These are phyloP conservation scores for Mycena capillaripes DNA, from an alignment of 768 basidiomycete species.

Conservation along the genomic window DNA sequence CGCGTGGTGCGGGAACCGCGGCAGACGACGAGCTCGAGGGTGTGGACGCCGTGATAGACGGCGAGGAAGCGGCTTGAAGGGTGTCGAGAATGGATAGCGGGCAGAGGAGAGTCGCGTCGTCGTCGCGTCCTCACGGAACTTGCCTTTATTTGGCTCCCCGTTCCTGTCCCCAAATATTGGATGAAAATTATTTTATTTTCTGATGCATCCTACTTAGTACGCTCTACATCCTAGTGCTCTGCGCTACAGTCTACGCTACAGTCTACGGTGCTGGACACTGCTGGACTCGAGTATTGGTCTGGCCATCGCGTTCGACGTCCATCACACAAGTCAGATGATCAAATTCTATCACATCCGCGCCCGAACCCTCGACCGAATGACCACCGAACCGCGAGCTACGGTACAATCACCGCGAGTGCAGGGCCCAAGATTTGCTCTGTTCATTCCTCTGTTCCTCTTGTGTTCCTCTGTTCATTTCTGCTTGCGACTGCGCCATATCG, in stretches of 20 bases:
- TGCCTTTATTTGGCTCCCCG: background rate
- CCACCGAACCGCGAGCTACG: too few relatives aligned
- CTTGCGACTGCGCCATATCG: background rate
- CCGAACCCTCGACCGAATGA: too few relatives aligned
- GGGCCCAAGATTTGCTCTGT: background rate
- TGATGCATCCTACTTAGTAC: too few relatives aligned
- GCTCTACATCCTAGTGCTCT: too few relatives aligned
- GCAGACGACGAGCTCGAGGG: background rate
- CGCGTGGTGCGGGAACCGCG: conserved; percentile 41
- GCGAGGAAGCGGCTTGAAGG: background rate
- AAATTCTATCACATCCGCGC: too few relatives aligned
- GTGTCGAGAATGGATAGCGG: too few relatives aligned
- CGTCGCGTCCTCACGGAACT: background rate
- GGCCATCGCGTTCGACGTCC: background rate
- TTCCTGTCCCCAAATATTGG: background rate
- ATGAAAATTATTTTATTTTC: too few relatives aligned
- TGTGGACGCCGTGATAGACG: background rate
- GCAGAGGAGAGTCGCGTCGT: background rate
- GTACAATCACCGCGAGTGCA: too few relatives aligned
- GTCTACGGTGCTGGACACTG: background rate
- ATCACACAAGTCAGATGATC: conserved; percentile 1
- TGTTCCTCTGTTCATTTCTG: too few relatives aligned
- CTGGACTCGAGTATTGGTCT: too few relatives aligned
- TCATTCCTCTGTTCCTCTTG: background rate
- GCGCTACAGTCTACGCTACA: background rate